Evolutionary conservation across 208 protist genomes (phyloP), one percentile per base, ranked within the genome.

Genomic region (Crithidia mellificae): DNA sequence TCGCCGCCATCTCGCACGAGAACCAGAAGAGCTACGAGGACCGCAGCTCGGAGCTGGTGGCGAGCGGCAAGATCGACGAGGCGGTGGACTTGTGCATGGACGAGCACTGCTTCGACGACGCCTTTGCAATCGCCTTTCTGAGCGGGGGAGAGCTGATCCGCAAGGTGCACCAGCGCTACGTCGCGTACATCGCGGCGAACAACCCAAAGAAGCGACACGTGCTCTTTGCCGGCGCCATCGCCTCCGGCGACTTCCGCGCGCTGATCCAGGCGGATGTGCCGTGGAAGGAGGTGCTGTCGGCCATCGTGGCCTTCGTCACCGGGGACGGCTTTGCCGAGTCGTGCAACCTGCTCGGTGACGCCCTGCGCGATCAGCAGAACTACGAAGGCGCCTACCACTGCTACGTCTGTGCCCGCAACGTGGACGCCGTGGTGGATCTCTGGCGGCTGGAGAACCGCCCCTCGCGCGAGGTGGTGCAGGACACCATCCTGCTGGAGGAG

Each of bases 201-300:
- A 65, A 84, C 53, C 75, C 68, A 6, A 65, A 87, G 66, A 83
- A 80, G 34, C 76, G 89, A 2, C 85, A 94, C 67, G 77, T 94
- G 32, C 55, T 88, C 14, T 86, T 86, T 69, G 77, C 82, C 14
- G 74, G 77, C 17, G 87, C 90, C 36, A 87, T 95, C 68, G 78
- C 85, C 14, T 80, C 78, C 12, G 84, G 83, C 22, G 74, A 92
- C 70, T 93, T 84, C 68, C 56, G 49, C n/a, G 30, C 46, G 2
- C 73, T 94, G n/a, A 74, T 87, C 20, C 54, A 73, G 30, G 63
- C 63, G 3, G 39, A 74, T 30, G 64, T 87, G n/a, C 80, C 83
- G 24, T 95, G 90, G 87, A 77, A 74, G 46, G 90, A 92, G 64
- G 83, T 81, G 51, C 83, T 95, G n/a, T 85, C 85, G 1, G 68